phyloP scores from a whole-genome alignment of 2,329 filamentous ascomycete species.

The Aureobasidium sp. region DNA sequence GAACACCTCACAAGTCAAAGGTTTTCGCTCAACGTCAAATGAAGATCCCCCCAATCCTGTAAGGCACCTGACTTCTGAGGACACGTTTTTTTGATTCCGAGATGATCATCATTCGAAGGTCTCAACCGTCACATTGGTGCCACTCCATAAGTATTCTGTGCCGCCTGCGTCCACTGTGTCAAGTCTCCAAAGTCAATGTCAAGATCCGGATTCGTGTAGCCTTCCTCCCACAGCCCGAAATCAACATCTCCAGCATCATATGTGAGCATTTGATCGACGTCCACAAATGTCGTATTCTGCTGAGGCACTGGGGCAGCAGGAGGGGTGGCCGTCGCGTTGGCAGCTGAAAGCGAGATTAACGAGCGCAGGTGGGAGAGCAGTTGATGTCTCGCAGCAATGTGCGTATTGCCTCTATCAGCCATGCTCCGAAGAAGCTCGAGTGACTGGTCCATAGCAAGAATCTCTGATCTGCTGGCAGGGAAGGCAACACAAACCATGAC shows the following conservation, averaged over 20 bases:
- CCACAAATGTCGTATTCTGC: background rate
- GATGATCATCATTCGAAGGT: no score
- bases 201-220: slow-evolving; percentile 9
- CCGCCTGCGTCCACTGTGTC: slow-evolving; percentile 13
- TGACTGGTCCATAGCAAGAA: slow-evolving; percentile 40
- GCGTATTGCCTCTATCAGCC: slow-evolving; percentile 47
- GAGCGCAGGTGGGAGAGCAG: slow-evolving; percentile 33
- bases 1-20: no score
- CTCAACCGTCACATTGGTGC: background rate
- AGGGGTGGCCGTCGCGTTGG: background rate
- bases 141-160: background rate
- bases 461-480: slow-evolving; percentile 38
- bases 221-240: slow-evolving; percentile 11
- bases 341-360: slow-evolving; percentile 15
- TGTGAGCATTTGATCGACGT: background rate
- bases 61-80: no score
- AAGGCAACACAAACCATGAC: slow-evolving; percentile 51
- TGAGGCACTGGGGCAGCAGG: background rate
- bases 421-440: slow-evolving; percentile 44
- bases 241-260: background rate
- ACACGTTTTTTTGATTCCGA: no score
- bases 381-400: slow-evolving; percentile 38
- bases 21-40: no score
- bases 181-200: slow-evolving; percentile 6
- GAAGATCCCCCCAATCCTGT: no score